Base-by-base conservation (phyloP, 1,284 basidiomycete genomes). In the Boletus mariae region DNA sequence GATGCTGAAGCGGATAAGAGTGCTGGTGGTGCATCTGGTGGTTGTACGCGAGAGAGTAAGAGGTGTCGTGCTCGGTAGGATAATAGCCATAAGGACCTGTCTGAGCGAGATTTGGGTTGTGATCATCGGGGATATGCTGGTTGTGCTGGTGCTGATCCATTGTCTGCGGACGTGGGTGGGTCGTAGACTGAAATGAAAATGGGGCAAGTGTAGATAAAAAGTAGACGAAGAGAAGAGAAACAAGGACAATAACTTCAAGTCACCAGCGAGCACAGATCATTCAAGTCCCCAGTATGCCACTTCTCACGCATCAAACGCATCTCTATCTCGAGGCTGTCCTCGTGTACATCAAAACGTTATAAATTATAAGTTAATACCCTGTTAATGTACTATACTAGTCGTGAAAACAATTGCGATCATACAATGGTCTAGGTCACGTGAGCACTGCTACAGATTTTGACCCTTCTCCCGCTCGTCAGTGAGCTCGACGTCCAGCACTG, bases 61-160 rank as follows among this genome's bases (percentile, higher is more conserved):
- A 65, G 57, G 62, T 56, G 38, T 72, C 68, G 56, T 75, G 75
- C 54, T 77, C 73, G 64, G 75, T 67, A 66, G 66, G 61, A 64
- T 71, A 72, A 57, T 67, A 63, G 62, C 68, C 71, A 73, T 75
- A 64, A 66, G 63, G 67, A 44, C 64, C 54, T 56, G 65, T 53
- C 62, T 67, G 58, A 66, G 51, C 63, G 66, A 72, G 71, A 65
- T 73, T 73, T 66, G 71, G 59, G 49, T 59, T 62, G 57, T 73
- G 65, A 62, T 75, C 73, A 61, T 74, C 71, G 54, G 75, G 68
- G 54, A 74, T 69, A 55, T 67, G 71, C 38, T 75, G 73, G 57
- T 70, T 66, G 58, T 74, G 73, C 37, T 71, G 69, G 54, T 69
- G 67, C 41, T 68, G 74, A 62, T 76, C 74, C 75, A 77, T 77